Evolutionary conservation across 805 yeast genomes (phyloP).

Genomic region (Grigorovia humatica): DNA sequence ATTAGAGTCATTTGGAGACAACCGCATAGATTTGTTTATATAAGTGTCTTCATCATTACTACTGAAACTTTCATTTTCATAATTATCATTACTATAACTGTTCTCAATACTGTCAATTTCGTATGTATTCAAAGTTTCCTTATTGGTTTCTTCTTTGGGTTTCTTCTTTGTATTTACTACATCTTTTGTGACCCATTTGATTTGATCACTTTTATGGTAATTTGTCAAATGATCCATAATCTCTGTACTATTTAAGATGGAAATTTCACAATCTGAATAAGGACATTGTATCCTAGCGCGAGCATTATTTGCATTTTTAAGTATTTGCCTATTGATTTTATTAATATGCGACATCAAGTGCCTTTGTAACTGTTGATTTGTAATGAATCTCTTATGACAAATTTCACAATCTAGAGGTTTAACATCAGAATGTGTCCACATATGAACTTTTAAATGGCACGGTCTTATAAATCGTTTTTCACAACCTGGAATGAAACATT

Average conservation of each 20-base stretch:
- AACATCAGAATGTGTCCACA: constrained; percentile 49
- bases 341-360: constrained; percentile 50
- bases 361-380: constrained; percentile 47
- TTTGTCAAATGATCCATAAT: not conserved
- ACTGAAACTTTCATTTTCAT: not conserved
- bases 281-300: not conserved
- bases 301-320: not conserved
- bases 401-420: constrained; percentile 47
- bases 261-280: not conserved
- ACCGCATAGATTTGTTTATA: not conserved
- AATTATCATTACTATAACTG: no score
- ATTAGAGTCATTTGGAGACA: not conserved
- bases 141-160: not conserved
- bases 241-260: not conserved
- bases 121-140: not conserved
- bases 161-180: no score
- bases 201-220: not conserved
- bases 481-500: constrained; percentile 48
- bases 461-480: constrained; percentile 57
- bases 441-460: constrained; percentile 73
- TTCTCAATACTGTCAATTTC: not conserved
- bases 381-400: constrained; percentile 52
- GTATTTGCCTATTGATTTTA: constrained; percentile 9
- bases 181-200: not conserved
- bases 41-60: not conserved